Conservation (phyloP, 805 yeast genomes). For the Clavispora fructus region DNA sequence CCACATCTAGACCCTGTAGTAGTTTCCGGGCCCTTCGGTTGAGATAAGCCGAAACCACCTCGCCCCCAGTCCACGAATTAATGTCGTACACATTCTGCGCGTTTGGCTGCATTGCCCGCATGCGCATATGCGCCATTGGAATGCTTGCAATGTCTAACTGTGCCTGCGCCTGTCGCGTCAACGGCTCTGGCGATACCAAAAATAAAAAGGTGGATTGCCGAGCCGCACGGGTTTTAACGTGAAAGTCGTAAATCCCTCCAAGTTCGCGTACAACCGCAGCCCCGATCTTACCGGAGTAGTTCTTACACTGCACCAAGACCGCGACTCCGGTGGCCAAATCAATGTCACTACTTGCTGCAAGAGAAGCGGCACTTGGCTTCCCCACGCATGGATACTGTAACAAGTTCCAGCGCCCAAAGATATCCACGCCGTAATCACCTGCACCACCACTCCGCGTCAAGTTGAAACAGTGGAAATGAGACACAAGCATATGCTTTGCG, state of each 20-base stretch:
- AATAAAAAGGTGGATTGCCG: slow-evolving; percentile 28
- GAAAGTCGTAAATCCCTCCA: slow-evolving; percentile 44
- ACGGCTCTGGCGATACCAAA: slow-evolving; percentile 42
- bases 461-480: slow-evolving; percentile 30
- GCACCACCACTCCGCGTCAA: slow-evolving; percentile 49
- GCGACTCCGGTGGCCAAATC: slow-evolving; percentile 26
- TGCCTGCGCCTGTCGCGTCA: slow-evolving; percentile 43
- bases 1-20: slow-evolving; percentile 30
- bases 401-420: slow-evolving; percentile 49
- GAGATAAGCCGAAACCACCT: slow-evolving; percentile 28
- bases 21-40: slow-evolving; percentile 33
- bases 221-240: slow-evolving; percentile 20
- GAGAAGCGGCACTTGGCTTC: neutral
- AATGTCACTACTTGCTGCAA: neutral
- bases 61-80: slow-evolving; percentile 36
- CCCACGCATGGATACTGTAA: neutral
- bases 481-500: slow-evolving; percentile 34
- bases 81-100: slow-evolving; percentile 19
- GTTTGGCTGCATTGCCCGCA: neutral
- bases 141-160: slow-evolving; percentile 41
- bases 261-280: slow-evolving; percentile 49
- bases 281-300: slow-evolving; percentile 38
- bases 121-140: slow-evolving; percentile 37
- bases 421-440: slow-evolving; percentile 53
- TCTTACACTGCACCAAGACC: slow-evolving; percentile 53